Evolutionary conservation across 208 protist genomes (phyloP).

Genomic region (Trypanosomatidae sp.): DNA sequence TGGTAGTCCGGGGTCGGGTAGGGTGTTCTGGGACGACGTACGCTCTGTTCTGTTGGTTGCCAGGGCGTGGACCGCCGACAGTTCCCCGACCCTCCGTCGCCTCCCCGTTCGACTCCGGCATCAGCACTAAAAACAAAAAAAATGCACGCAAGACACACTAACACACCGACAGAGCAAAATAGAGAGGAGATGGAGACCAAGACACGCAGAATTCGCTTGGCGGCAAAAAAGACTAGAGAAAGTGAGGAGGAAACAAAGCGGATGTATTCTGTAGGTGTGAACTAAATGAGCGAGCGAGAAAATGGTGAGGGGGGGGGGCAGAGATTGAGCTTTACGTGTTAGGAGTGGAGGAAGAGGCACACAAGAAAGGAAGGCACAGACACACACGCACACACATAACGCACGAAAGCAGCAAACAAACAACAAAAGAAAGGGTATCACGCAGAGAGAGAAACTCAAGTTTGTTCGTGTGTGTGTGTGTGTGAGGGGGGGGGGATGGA

Average conservation of each 20-base stretch:
- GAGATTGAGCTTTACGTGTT: not conserved
- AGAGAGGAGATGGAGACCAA: not conserved
- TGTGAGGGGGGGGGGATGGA: not conserved
- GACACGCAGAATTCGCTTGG: not conserved
- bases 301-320: not conserved
- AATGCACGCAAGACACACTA: not conserved
- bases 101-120: not conserved
- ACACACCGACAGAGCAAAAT: not conserved
- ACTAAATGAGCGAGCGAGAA: not conserved
- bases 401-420: not conserved
- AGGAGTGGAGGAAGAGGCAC: not conserved
- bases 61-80: not conserved
- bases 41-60: not conserved
- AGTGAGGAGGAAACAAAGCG: not conserved
- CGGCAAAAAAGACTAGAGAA: not conserved
- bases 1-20: not conserved
- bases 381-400: not conserved
- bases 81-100: not conserved
- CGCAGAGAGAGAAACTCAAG: not conserved
- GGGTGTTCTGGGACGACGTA: not conserved
- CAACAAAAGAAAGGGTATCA: not conserved
- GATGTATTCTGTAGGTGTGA: not conserved
- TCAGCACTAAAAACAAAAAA: not conserved
- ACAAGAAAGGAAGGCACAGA: not conserved
- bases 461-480: not conserved